phyloP scores from a whole-genome alignment of 1,284 basidiomycete genomes.

The Cutaneotrichosporon sp. region DNA sequence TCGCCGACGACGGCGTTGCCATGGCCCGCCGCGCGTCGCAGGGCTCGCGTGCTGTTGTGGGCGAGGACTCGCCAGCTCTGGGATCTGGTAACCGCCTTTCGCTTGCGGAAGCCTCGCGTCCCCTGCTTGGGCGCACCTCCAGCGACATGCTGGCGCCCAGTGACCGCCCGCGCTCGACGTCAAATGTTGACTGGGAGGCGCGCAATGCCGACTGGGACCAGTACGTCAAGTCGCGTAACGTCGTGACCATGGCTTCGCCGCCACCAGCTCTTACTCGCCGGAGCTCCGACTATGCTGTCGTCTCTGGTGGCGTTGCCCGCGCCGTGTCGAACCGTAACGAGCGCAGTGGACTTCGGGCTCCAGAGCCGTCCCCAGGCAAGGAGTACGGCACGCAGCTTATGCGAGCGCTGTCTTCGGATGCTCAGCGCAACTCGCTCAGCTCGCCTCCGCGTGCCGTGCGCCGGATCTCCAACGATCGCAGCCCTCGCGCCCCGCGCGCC shows the following conservation, averaged over 20 bases:
- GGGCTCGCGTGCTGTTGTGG: not conserved
- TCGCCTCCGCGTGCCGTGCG: not conserved
- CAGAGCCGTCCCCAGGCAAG: conserved; percentile 1
- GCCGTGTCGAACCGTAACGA: conserved; percentile 5
- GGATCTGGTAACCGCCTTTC: not conserved
- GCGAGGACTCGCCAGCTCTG: not conserved
- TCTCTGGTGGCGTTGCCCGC: conserved; percentile 12
- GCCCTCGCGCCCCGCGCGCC: conserved; percentile 7
- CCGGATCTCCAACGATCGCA: not conserved
- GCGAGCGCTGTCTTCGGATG: conserved; percentile 8
- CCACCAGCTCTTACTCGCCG: not conserved
- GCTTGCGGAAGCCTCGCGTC: not conserved
- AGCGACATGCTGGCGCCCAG: no score
- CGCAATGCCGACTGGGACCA: conserved; percentile 34
- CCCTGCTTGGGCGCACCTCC: no score
- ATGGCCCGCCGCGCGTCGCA: conserved; percentile 4
- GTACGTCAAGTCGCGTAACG: conserved; percentile 34
- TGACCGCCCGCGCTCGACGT: not conserved
- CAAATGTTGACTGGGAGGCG: not conserved
- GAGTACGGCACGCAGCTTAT: conserved; percentile 16
- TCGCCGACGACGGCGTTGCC: not conserved
- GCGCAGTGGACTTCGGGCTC: not conserved
- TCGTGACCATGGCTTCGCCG: conserved; percentile 19
- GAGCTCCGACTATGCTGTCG: conserved; percentile 4
- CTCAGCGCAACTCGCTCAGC: not conserved